These are phyloP conservation scores for Microcyclospora pomicola DNA, from an alignment of 2,329 filamentous ascomycete species.

Conservation along the genomic window DNA sequence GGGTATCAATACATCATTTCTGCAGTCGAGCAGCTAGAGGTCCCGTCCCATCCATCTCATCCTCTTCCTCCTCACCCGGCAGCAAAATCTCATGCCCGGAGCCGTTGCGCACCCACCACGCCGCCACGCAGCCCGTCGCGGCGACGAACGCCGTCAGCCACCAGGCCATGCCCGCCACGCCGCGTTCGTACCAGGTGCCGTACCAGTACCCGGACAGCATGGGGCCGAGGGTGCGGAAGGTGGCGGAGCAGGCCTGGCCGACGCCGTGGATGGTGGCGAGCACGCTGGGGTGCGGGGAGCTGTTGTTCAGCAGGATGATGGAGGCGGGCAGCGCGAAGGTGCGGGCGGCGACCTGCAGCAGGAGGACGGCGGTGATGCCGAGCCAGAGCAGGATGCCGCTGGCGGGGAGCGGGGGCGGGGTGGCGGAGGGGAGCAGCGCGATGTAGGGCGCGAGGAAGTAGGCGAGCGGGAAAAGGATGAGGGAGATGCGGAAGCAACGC, in stretches of 20 bases:
- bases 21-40: no score
- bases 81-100: conserved; percentile 47
- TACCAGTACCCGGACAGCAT: conserved; percentile 41
- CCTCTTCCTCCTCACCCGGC: conserved; percentile 30
- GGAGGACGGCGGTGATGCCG: conserved; percentile 48
- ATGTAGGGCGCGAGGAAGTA: conserved; percentile 60
- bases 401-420: conserved; percentile 34
- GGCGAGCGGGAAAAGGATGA: conserved; percentile 56
- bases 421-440: conserved; percentile 47
- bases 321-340: conserved; percentile 50
- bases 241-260: conserved; percentile 41
- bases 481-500: conserved; percentile 51
- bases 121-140: conserved; percentile 42
- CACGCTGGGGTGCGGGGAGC: conserved; percentile 40
- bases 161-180: conserved; percentile 44
- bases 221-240: conserved; percentile 42
- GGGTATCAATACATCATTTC: no score
- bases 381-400: conserved; percentile 49
- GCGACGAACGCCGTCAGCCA: conserved; percentile 43
- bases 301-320: conserved; percentile 47
- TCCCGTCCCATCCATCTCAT: no score
- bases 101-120: conserved; percentile 51
- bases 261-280: conserved; percentile 46
- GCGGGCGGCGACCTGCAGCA: conserved; percentile 56
- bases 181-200: conserved; percentile 38